These are phyloP conservation scores for Schizochytrium sp. DNA, from an alignment of 108 stramenopile species.

Conservation along the genomic window DNA sequence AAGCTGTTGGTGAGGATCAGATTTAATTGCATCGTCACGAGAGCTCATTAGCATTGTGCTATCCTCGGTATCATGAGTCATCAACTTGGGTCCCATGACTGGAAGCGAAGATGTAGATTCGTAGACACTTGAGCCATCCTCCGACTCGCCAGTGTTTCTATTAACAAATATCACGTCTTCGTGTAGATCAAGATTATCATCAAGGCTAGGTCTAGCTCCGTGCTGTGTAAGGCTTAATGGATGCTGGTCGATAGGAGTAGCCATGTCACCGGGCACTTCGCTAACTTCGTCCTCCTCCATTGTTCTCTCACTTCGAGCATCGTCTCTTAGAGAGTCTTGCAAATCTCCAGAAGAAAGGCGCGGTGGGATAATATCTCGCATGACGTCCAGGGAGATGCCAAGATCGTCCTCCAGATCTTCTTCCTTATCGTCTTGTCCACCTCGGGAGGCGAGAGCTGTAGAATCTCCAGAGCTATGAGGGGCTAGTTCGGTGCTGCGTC, in stretches of 20 bases:
- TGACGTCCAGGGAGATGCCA: not conserved
- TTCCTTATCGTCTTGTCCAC: not conserved
- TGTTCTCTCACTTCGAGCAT: no score
- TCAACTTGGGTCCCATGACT: no score
- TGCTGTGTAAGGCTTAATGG: not conserved
- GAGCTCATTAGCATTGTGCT: not conserved
- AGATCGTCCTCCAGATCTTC: not conserved
- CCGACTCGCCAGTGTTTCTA: no score
- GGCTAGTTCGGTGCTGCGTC: not conserved
- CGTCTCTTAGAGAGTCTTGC: no score
- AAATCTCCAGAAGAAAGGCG: no score
- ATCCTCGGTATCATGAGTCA: not conserved
- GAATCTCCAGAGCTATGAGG: conserved; percentile 5
- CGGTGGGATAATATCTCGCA: no score
- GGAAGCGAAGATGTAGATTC: not conserved
- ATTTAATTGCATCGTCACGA: not conserved
- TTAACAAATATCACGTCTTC: no score
- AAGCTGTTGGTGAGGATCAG: not conserved
- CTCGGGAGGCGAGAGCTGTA: not conserved
- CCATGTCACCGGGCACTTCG: no score
- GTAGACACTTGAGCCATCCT: not conserved
- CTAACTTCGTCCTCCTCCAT: no score
- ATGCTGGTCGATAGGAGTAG: not conserved
- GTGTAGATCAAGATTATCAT: no score
- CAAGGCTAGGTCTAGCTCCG: not conserved